Conservation (phyloP, 2,329 filamentous ascomycete genomes). For the Epichloe coenophiala region DNA sequence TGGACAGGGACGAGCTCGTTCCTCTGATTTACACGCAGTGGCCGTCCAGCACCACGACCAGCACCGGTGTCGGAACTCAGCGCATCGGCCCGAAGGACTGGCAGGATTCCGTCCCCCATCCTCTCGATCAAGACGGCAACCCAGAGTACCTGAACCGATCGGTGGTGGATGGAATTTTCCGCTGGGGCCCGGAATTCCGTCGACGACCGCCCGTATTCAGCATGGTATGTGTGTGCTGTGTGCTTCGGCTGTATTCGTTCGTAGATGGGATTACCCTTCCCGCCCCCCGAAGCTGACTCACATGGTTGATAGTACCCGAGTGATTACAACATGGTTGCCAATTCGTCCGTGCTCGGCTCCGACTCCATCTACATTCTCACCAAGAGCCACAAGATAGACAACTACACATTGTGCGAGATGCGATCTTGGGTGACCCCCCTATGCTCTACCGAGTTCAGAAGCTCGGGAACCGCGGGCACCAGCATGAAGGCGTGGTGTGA, state of each 20-base stretch:
- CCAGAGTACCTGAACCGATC: constrained; percentile 38
- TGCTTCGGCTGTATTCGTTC: too few relatives aligned
- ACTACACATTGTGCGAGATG: constrained; percentile 57
- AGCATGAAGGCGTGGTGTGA: constrained; percentile 49
- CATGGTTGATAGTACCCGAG: constrained; percentile 32
- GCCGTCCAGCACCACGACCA: constrained; percentile 27
- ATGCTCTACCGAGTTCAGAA: constrained; percentile 51
- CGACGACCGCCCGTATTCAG: constrained; percentile 40
- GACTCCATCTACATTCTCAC: constrained; percentile 55
- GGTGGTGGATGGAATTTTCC: constrained; percentile 55
- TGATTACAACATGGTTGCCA: constrained; percentile 53
- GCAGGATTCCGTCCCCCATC: constrained; percentile 22
- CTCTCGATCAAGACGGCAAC: constrained; percentile 11
- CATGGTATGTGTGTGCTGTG: constrained; percentile 18
- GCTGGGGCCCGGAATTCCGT: constrained; percentile 42
- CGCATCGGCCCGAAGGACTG: constrained; percentile 18
- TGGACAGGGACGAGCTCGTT: constrained; percentile 42
- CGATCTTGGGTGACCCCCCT: constrained; percentile 48
- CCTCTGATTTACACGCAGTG: constrained; percentile 53
- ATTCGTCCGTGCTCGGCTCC: constrained; percentile 26
- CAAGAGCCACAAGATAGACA: constrained; percentile 24
- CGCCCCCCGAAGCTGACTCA: too few relatives aligned
- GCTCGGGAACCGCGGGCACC: constrained; percentile 44
- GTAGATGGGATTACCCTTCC: too few relatives aligned
- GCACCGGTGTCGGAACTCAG: constrained; percentile 22